Base-by-base conservation (phyloP, 257 asterid genomes). In the Jasminum sambac region DNA sequence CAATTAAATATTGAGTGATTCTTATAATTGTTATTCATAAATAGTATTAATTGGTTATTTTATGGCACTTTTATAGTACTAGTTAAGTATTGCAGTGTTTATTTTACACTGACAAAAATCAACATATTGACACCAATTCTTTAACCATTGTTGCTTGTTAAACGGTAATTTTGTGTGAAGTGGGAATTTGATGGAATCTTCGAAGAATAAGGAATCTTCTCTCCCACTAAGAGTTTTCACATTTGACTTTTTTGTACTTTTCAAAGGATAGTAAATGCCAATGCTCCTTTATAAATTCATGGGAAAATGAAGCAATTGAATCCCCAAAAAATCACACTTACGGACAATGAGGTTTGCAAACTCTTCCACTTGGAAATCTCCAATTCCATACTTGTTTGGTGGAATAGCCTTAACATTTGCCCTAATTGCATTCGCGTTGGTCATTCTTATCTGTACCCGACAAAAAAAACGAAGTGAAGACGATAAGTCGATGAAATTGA, bases 321-420 rank as follows among this genome's bases (percentile, higher is more conserved):
- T 50, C 25, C 23, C 19, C 61, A 19, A 25, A 5, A 19, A 17
- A 43, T 39, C 62, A 25, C 41, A 5, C n/a, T 10, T 8, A 46
- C 69, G 9, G 41, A 42, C 36, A 25, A 77, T 67, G 77, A 72
- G 37, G 37, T 41, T 52, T 68, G 30, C 70, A 3, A 66, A 48
- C 38, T 13, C 69, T 48, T 63, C 75, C 75, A 57, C 64, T 13
- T 72, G 80, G 80, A 71, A 72, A 59, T 71, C 80, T 57, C 76
- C 78, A 16, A 44, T 67, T 50, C 75, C 76, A 52, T 79, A 79
- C 67, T 69, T 72, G 23, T 75, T 72, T 21, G 67, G 70, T 19
- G 77, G 81, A 55, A 37, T 76, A 11, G 71, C 76, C 8, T 4
- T 63, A 4, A 25, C 76, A 55, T 30, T 80, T 10, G 46, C 74